A percentile compares a stretch with the other conserved stretches of the same genome.
phyloP scores from a whole-genome alignment of 164 flowering plant genomes.

The Annona squamosa region DNA sequence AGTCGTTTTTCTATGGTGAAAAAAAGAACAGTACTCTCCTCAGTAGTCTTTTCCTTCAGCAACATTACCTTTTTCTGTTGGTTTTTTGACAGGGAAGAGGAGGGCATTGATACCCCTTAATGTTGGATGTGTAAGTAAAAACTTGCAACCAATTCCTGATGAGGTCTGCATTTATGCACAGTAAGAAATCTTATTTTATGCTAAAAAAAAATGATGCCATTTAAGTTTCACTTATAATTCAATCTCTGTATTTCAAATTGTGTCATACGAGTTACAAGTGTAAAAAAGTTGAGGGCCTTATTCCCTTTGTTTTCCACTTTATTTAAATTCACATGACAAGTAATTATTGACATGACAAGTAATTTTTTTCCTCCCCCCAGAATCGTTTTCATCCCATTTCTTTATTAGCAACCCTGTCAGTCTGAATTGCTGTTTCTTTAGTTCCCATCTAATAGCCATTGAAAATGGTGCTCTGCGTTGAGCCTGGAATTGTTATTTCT shows the following conservation, averaged over 20 bases:
- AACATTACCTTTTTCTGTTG: neutral
- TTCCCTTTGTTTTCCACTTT: neutral
- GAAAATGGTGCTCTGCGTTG: neutral
- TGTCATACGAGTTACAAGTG: no score
- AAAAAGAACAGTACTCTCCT: neutral
- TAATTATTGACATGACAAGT: neutral
- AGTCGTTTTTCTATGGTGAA: neutral
- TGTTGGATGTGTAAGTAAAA: slow-evolving; percentile 62
- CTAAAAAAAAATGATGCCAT: neutral
- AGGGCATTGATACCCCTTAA: slow-evolving; percentile 92
- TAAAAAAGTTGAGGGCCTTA: no score
- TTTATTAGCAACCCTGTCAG: no score
- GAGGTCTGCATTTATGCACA: slow-evolving; percentile 44
- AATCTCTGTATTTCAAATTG: no score
- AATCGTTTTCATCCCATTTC: no score
- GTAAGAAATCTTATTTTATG: neutral
- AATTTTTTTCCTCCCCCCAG: neutral
- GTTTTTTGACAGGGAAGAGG: slow-evolving; percentile 67
- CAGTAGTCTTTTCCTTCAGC: neutral
- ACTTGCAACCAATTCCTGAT: slow-evolving; percentile 72
- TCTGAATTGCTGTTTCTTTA: neutral
- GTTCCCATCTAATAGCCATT: neutral
- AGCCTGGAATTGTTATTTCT: no score
- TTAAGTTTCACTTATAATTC: neutral
- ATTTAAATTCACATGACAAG: neutral